Evolutionary conservation across 306 rosid genomes (phyloP).

Genomic region (Trichosanthes cucumerina): DNA sequence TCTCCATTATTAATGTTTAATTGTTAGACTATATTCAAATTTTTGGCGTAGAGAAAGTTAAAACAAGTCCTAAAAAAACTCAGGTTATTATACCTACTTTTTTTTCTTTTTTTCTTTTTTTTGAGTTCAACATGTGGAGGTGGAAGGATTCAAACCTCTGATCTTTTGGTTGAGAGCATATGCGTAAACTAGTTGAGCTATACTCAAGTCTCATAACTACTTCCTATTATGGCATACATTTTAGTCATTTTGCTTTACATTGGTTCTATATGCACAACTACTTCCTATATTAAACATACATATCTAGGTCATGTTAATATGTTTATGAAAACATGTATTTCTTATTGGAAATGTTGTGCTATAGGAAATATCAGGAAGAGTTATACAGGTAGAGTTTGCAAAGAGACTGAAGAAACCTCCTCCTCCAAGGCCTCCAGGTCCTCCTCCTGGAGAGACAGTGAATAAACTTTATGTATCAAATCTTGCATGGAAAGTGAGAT

Average conservation of each 20-base stretch:
- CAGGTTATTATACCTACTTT: background rate
- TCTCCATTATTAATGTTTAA: background rate
- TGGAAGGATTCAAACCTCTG: background rate
- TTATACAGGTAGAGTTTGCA: constrained; percentile 54
- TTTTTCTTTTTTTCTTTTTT: background rate
- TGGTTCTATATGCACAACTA: background rate
- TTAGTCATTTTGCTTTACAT: background rate
- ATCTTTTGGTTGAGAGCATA: background rate
- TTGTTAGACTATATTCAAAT: background rate
- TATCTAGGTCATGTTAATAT: background rate
- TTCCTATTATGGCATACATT: background rate
- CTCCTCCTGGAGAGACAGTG: constrained; percentile 41
- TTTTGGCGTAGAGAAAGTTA: background rate
- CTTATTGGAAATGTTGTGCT: constrained; percentile 8
- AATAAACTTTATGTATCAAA: constrained; percentile 59
- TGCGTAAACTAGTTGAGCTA: background rate
- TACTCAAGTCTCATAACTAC: background rate
- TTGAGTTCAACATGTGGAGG: background rate
- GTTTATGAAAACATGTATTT: background rate
- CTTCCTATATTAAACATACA: background rate
- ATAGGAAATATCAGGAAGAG: constrained; percentile 66
- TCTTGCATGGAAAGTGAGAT: constrained; percentile 76
- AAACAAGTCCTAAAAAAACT: background rate
- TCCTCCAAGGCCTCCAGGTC: constrained; percentile 35
- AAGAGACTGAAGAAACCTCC: constrained; percentile 67